phyloP scores from a whole-genome alignment of 1,284 basidiomycete genomes.

The Ganoderma lingzhi region DNA sequence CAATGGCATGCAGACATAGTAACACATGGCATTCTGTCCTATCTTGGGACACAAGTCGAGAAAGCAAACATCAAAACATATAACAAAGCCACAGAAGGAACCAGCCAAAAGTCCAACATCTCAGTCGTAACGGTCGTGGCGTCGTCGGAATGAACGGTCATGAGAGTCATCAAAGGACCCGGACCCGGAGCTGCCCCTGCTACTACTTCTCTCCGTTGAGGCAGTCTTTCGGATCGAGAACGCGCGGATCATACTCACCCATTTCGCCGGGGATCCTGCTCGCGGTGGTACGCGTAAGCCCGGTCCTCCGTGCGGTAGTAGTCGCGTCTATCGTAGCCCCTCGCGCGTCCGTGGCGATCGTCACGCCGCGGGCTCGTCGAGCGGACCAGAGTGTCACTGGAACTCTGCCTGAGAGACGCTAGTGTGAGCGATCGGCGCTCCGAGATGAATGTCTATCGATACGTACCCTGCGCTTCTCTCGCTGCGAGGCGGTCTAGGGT shows the following conservation, averaged over 20 bases:
- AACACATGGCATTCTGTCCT: conserved; percentile 1
- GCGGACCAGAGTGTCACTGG: conserved; percentile 28
- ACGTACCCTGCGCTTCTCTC: conserved; percentile 27
- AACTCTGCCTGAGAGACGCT: conserved; percentile 24
- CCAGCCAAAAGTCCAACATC: conserved; percentile 7
- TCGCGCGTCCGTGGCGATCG: conserved; percentile 25
- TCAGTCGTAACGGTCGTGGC: conserved; percentile 22
- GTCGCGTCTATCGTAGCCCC: conserved; percentile 24
- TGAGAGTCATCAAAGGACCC: conserved; percentile 21
- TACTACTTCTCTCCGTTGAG: conserved; percentile 18
- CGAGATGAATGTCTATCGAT: background rate
- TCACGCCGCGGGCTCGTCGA: conserved; percentile 27
- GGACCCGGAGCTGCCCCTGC: conserved; percentile 24
- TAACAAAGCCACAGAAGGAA: background rate
- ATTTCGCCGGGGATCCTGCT: conserved; percentile 21
- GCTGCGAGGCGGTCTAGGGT: conserved; percentile 24
- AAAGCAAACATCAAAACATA: conserved; percentile 3
- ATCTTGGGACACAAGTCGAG: background rate
- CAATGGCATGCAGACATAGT: conserved; percentile 15
- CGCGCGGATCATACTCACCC: conserved; percentile 24
- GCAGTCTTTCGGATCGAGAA: conserved; percentile 3
- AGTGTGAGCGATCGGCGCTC: conserved; percentile 10
- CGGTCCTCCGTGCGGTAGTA: conserved; percentile 21
- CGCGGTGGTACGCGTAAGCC: conserved; percentile 21
- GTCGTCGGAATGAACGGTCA: conserved; percentile 18